phyloP scores from a whole-genome alignment of 176 grass and related monocot genomes.

The Musa troglodytarum region DNA sequence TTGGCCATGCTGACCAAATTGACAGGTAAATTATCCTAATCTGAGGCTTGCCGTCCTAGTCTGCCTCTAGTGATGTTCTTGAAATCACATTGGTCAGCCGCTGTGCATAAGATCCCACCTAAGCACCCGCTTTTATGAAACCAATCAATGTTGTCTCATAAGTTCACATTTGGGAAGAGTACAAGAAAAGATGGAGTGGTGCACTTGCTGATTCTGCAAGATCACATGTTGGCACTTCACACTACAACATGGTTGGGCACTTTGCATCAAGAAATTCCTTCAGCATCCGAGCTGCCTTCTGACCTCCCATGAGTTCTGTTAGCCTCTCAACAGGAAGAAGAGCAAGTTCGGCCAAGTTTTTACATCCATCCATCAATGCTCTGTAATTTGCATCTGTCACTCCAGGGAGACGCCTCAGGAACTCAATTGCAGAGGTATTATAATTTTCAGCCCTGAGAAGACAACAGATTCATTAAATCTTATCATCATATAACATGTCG shows the following conservation, averaged over 20 bases:
- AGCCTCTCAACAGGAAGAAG: constrained; percentile 67
- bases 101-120: neutral
- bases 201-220: neutral
- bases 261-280: constrained; percentile 95
- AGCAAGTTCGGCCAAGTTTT: constrained; percentile 69
- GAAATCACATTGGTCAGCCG: neutral
- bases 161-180: too few species aligned
- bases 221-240: neutral
- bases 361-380: constrained; percentile 74
- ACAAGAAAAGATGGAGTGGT: neutral
- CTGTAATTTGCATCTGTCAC: constrained; percentile 86
- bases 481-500: neutral
- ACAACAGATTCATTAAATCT: neutral
- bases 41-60: neutral
- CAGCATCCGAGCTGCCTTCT: constrained; percentile 66
- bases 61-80: neutral
- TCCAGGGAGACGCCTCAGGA: constrained; percentile 78
- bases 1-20: neutral
- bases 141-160: neutral
- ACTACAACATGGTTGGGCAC: constrained; percentile 67
- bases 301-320: constrained; percentile 62
- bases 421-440: constrained; percentile 91
- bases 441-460: constrained; percentile 72
- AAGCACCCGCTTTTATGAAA: neutral
- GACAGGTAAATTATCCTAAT: neutral